Evolutionary conservation across 192 early-diverging fungal genomes (phyloP), one percentile per base, ranked within the genome.

Genomic region (Mortierella claussenii): DNA sequence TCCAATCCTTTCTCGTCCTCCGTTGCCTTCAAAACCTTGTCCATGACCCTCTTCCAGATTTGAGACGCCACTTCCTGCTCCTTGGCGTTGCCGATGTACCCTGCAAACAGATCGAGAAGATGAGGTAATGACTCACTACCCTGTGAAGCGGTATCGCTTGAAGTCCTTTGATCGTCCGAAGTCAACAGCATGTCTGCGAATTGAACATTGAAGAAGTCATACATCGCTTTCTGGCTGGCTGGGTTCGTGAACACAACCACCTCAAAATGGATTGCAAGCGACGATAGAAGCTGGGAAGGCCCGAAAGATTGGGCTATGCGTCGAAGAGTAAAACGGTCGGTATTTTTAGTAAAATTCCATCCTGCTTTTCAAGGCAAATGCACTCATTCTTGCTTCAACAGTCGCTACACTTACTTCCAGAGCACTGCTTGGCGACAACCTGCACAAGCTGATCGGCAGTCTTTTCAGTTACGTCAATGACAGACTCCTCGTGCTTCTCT

Each of bases 291-390:
- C 47, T 76, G 73, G 1, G 73, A 76, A 23, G 73, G 73, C 2
- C 73, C 73, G 27, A 76, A 54, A 2, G 73, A 55, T 61, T 76
- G 73, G 10, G 73, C 73, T 76, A 65, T n/a, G n/a, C n/a, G n/a
- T n/a, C n/a, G n/a, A 23, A 37, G 6, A 11, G 28, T 1, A 40
- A 49, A 50, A 18, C 1, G 37, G 7, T 3, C 9, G 11, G 0
- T 17, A 4, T 18, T 30, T 1, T 17, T 24, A 37, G 4, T 21
- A 47, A 28, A 31, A 27, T 28, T 31, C 18, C 24, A 26, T 24
- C 6, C 17, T 49, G n/a, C 9, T 26, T 49, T 21, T 15, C 45
- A n/a, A 46, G 8, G 13, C 37, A 40, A 40, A 40, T 12, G 17
- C n/a, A n/a, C n/a, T n/a, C n/a, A n/a, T n/a, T n/a, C n/a, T n/a